Conservation (phyloP, 108 stramenopile genomes). For the Pseudonitzschia multiseries region DNA sequence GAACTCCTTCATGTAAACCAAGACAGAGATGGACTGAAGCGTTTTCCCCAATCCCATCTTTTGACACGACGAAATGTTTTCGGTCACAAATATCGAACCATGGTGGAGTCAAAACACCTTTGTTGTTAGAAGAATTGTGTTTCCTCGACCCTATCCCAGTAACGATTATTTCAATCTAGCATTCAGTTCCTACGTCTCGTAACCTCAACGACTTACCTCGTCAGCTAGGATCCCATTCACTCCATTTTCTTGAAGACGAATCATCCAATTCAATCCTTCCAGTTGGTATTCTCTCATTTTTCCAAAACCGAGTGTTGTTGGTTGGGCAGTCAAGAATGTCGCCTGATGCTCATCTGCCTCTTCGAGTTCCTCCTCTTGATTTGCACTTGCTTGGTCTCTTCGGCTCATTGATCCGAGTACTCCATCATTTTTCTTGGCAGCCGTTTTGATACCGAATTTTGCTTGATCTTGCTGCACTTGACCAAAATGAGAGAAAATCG, state of each 20-base stretch:
- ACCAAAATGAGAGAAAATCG: conserved; percentile 97
- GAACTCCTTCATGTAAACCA: conserved; percentile 82
- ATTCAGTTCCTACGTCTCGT: neutral
- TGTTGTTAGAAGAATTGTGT: neutral
- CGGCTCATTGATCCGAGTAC: conserved; percentile 9
- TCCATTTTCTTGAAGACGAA: conserved; percentile 92
- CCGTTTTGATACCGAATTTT: conserved; percentile 44
- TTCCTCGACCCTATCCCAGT: neutral
- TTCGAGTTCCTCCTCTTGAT: conserved; percentile 50
- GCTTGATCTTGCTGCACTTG: conserved; percentile 72
- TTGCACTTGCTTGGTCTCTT: conserved; percentile 29
- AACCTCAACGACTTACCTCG: conserved; percentile 39
- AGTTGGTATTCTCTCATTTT: conserved; percentile 94
- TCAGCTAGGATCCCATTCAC: conserved; percentile 91
- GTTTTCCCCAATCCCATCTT: conserved; percentile 95
- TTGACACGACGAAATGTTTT: neutral
- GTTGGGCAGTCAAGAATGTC: conserved; percentile 87
- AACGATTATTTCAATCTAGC: neutral
- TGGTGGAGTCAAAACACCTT: neutral
- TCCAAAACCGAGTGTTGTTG: conserved; percentile 69
- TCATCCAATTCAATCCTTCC: conserved; percentile 97
- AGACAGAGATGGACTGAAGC: conserved; percentile 93
- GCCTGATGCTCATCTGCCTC: conserved; percentile 79
- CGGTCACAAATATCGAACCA: neutral
- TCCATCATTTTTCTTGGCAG: neutral